Evolutionary conservation across 352 stramenopile species (phyloP).

Genomic region (Stephanocyclus meneghinianus): DNA sequence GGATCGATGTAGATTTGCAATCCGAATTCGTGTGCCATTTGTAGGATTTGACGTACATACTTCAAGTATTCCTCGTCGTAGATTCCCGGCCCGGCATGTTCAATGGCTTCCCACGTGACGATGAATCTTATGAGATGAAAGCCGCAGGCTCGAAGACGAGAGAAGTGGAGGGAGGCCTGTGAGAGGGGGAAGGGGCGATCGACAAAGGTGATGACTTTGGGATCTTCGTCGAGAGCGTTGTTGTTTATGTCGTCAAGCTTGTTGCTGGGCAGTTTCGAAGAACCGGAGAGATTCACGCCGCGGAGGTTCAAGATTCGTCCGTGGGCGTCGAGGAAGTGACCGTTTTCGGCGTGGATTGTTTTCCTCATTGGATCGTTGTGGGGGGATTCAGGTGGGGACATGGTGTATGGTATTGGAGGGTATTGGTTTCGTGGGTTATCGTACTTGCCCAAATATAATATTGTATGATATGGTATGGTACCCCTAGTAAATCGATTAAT

Average conservation of each 20-base stretch:
- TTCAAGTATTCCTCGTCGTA: constrained; percentile 87
- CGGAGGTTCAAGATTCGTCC: constrained; percentile 84
- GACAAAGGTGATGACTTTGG: constrained; percentile 65
- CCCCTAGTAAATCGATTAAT: too few species aligned
- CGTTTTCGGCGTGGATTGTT: constrained; percentile 22
- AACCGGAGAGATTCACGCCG: constrained; percentile 88
- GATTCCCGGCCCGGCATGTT: constrained; percentile 84
- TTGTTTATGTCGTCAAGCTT: constrained; percentile 31
- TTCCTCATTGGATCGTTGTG: not conserved
- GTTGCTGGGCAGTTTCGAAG: constrained; percentile 85
- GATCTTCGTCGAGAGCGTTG: constrained; percentile 11
- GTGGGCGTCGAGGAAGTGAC: constrained; percentile 84
- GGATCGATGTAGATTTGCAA: constrained; percentile 89
- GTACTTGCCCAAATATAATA: too few species aligned
- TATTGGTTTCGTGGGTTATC: too few species aligned
- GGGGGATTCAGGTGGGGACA: too few species aligned
- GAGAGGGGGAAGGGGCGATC: constrained; percentile 86
- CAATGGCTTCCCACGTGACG: constrained; percentile 89
- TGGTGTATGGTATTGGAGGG: too few species aligned
- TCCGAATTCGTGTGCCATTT: constrained; percentile 78
- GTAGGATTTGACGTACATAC: constrained; percentile 83
- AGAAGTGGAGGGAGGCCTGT: constrained; percentile 85
- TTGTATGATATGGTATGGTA: too few species aligned
- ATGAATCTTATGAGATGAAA: constrained; percentile 86
- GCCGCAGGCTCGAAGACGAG: constrained; percentile 84